A percentile compares a stretch with the other conserved stretches of the same genome.
Conservation (phyloP, 495 filamentous ascomycete genomes). For the Daldinia loculata region DNA sequence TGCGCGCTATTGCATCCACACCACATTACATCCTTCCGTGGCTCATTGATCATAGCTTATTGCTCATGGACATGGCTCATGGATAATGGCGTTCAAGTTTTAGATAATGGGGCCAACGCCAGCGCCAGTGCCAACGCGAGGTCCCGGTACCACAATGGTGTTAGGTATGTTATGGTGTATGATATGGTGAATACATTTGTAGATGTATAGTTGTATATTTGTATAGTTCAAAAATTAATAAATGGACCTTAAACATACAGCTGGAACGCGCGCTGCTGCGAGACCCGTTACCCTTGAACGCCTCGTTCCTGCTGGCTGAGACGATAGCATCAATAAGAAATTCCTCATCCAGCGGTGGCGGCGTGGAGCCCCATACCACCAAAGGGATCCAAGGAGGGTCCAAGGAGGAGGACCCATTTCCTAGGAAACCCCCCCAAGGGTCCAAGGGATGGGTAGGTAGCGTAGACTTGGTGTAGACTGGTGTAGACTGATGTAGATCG, state of each 20-base stretch:
- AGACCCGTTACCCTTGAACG: slow-evolving; percentile 27
- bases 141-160: background rate
- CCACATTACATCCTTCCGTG: slow-evolving; percentile 46
- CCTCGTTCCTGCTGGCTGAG: slow-evolving; percentile 43
- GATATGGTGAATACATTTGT: background rate
- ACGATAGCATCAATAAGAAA: slow-evolving; percentile 38
- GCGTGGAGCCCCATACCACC: slow-evolving; percentile 29
- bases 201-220: slow-evolving; percentile 3
- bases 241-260: slow-evolving; percentile 18
- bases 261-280: slow-evolving; percentile 40
- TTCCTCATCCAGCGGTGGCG: slow-evolving; percentile 40
- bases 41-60: slow-evolving; percentile 15
- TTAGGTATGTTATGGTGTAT: background rate
- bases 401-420: slow-evolving; percentile 2
- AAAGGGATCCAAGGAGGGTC: slow-evolving; percentile 28
- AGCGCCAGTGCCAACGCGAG: background rate
- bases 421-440: slow-evolving; percentile 32
- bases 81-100: slow-evolving; percentile 12
- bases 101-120: slow-evolving; percentile 5
- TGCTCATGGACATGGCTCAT: background rate
- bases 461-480: background rate
- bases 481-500: slow-evolving; percentile 29
- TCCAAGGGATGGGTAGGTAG: slow-evolving; percentile 13
- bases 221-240: background rate
- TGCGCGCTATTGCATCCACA: slow-evolving; percentile 45